Conservation (phyloP, 1,284 basidiomycete genomes). For the Entoloma clypeatum region DNA sequence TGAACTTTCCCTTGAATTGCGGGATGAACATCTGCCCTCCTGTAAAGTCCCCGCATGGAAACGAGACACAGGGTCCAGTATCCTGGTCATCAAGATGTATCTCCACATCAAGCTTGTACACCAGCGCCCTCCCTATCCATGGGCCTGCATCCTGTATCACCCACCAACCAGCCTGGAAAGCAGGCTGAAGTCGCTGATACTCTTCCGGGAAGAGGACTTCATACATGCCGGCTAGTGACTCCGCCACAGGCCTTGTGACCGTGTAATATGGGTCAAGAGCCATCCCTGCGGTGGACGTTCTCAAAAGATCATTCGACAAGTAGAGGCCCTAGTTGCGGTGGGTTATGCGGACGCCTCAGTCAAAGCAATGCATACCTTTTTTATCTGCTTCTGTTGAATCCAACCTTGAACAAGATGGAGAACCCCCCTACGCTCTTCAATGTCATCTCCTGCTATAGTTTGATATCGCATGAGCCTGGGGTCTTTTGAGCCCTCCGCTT, state of each 20-base stretch:
- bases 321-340: background rate
- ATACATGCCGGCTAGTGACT: background rate
- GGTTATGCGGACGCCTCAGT: background rate
- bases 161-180: slow-evolving; percentile 8
- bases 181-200: slow-evolving; percentile 2
- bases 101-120: no score
- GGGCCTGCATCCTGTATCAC: slow-evolving; percentile 5
- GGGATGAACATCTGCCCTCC: no score
- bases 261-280: slow-evolving; percentile 2
- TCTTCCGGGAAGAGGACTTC: background rate
- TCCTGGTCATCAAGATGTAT: no score
- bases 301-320: background rate
- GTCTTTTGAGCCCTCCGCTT: background rate
- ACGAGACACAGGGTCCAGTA: no score
- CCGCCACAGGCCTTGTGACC: background rate
- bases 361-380: slow-evolving; percentile 4
- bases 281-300: background rate
- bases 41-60: no score
- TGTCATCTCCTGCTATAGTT: background rate
- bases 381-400: slow-evolving; percentile 8
- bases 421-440: slow-evolving; percentile 8
- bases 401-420: slow-evolving; percentile 12
- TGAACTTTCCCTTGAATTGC: no score
- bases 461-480: background rate
- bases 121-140: slow-evolving; percentile 8